Conservation (phyloP, 352 stramenopile species). For the Elongisporangium senticosum region DNA sequence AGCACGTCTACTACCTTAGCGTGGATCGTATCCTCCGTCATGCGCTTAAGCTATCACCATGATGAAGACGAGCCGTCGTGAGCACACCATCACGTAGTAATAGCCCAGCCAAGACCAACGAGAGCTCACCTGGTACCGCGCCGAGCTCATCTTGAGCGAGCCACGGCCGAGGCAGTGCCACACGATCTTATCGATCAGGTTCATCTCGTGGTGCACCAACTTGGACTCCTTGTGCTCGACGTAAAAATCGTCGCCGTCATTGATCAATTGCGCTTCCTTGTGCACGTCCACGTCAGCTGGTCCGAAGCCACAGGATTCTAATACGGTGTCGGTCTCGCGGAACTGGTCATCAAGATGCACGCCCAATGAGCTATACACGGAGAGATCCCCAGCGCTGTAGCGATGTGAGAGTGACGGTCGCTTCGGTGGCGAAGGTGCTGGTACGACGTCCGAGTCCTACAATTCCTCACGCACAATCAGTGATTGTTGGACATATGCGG, state of each 20-base stretch:
- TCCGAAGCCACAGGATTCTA: neutral
- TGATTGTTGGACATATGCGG: neutral
- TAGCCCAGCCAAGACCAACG: neutral
- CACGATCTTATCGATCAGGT: neutral
- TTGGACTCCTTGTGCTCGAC: constrained; percentile 16
- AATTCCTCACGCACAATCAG: neutral
- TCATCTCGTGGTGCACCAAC: constrained; percentile 18
- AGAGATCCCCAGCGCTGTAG: constrained; percentile 12
- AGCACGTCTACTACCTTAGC: constrained; percentile 42
- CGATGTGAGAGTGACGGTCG: constrained; percentile 16
- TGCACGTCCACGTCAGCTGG: neutral
- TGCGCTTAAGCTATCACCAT: neutral
- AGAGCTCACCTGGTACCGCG: neutral
- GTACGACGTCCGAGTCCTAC: constrained; percentile 5
- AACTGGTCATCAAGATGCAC: constrained; percentile 16
- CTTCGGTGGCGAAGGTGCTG: constrained; percentile 9
- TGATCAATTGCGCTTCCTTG: constrained; percentile 11
- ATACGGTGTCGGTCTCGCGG: constrained; percentile 10
- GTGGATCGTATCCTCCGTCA: constrained; percentile 23
- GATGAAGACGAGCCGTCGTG: neutral
- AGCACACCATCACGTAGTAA: too few relatives aligned
- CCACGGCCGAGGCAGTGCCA: neutral
- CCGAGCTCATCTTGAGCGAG: neutral
- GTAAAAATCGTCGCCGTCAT: constrained; percentile 20
- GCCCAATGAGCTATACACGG: constrained; percentile 14